Conservation (phyloP, 441 rosid species). For the Pelargonium australe region DNA sequence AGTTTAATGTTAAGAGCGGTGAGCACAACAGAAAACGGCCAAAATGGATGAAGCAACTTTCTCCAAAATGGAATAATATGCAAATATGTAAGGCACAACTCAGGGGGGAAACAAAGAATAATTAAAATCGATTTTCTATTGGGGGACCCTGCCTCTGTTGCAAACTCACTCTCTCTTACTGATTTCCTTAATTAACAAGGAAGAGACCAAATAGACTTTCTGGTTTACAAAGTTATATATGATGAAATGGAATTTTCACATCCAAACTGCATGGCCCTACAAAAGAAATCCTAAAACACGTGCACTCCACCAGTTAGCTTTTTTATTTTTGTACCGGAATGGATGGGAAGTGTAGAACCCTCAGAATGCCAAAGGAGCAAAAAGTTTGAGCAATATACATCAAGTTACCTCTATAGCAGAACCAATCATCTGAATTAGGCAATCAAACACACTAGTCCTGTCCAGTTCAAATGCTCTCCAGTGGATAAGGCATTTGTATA, state of each 20-base stretch:
- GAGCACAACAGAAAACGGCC: not conserved
- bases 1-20: not conserved
- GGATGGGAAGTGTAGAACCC: not conserved
- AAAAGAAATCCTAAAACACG: not conserved
- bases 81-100: not conserved
- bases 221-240: not conserved
- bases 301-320: not conserved
- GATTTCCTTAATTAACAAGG: not conserved
- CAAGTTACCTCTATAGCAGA: constrained; percentile 73
- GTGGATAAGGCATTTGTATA: constrained; percentile 80
- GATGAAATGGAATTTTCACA: not conserved
- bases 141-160: too few species aligned
- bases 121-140: too few species aligned
- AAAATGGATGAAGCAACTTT: not conserved
- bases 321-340: not conserved
- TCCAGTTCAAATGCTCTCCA: constrained; percentile 91
- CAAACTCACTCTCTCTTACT: too few species aligned
- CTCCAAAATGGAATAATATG: too few species aligned
- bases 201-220: not conserved
- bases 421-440: constrained; percentile 76
- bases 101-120: not conserved
- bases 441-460: constrained; percentile 87
- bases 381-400: constrained; percentile 4
- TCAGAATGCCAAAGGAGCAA: not conserved
- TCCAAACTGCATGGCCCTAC: not conserved